Base-by-base conservation (phyloP, 2,329 filamentous ascomycete genomes). In the Pseudogymnoascus sp. region DNA sequence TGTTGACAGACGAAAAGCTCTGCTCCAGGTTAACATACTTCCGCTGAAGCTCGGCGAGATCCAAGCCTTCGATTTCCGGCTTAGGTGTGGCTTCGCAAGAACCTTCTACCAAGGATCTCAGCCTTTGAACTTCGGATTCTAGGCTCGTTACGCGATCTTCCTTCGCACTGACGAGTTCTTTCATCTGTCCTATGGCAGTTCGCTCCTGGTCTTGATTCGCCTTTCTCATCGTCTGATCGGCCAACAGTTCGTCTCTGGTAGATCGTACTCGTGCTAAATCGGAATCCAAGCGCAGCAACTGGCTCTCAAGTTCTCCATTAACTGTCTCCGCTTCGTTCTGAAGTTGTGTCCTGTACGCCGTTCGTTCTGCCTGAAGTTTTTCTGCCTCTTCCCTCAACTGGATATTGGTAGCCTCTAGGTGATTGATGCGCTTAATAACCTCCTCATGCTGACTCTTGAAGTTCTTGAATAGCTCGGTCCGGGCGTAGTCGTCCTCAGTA, bases 401-500 rank as follows among this genome's bases (percentile, higher is more conserved):
- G 65, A 89, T 87, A 74, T 97, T 97, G 11, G 88, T 89, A 3
- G 91, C 91, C 75, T 97, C 93, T 13, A 97, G 77, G 70, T 93
- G 88, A 74, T 99, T 99, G 71, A 96, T 87, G 38, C 91, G 88
- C 74, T 91, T 93, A 69, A 97, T 91, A 7, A 96, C 84, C 69
- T 97, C 93, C 71, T 97, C 95, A 70, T 96, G 90, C 70, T 97
- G 91, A 23, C 83, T 84, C 76, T 93, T 96, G 72, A 97, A 83
- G 66, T 90, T 86, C 76, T 96, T 97, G 82, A 96, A 99, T 2
- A 96, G 82, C 70, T 97, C 92, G 4, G 92, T 96, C 64, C 91
- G 87, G 42, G 92, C 88, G 72, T 96, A 97, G 70, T 99, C 95
- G 66, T 99, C 95, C 70, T 99, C 95, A 0, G 90, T 89, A 50